These are phyloP conservation scores for Pseudoturritis turrita DNA, from an alignment of 345 rosid genomes.

Conservation along the genomic window DNA sequence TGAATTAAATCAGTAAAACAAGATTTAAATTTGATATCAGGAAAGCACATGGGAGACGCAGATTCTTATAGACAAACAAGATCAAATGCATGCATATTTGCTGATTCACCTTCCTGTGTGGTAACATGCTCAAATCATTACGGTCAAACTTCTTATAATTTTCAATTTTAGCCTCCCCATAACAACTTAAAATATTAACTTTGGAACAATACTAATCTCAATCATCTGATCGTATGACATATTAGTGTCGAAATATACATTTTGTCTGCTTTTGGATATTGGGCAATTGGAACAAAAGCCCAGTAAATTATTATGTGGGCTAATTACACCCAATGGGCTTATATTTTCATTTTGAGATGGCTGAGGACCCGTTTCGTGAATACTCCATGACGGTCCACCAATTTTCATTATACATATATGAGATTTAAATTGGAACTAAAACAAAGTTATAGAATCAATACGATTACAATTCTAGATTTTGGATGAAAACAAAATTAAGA, in stretches of 20 bases:
- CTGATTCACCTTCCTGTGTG: conserved; percentile 14
- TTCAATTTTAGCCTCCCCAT: neutral
- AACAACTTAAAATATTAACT: neutral
- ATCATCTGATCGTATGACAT: neutral
- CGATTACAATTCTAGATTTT: too few species aligned
- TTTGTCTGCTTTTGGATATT: neutral
- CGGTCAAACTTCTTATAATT: conserved; percentile 19
- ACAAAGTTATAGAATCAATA: too few species aligned
- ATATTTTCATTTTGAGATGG: neutral
- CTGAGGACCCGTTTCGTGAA: neutral
- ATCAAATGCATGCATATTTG: conserved; percentile 31
- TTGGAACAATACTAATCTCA: neutral
- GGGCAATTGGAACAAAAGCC: neutral
- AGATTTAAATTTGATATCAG: conserved; percentile 1
- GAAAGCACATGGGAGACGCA: conserved; percentile 26
- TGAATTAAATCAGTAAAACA: neutral
- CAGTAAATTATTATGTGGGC: neutral
- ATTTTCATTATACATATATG: too few species aligned
- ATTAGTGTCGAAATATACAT: neutral
- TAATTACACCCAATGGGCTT: neutral
- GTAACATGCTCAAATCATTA: conserved; percentile 33
- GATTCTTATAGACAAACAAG: conserved; percentile 23
- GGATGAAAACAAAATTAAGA: neutral
- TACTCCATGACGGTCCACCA: neutral
- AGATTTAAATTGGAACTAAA: too few species aligned